phyloP scores from a whole-genome alignment of 75 land plant species.

The Ceratopteris richardii region DNA sequence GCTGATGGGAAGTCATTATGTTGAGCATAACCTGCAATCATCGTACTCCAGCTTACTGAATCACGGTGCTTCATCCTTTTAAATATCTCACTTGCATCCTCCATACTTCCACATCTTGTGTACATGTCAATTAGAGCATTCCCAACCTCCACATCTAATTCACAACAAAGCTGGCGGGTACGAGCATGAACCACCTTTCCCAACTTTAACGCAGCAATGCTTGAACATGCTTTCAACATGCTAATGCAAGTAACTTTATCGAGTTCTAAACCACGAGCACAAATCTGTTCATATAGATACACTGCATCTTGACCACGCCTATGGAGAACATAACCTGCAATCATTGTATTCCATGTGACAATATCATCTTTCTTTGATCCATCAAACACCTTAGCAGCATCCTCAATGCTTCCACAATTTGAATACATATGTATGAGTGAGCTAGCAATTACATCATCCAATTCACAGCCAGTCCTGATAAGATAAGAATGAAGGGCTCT shows the following conservation, averaged over 20 bases:
- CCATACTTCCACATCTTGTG: constrained; percentile 10
- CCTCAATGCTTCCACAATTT: constrained; percentile 12
- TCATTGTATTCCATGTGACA: constrained; percentile 11
- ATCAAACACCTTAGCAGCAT: constrained; percentile 10
- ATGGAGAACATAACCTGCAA: constrained; percentile 14
- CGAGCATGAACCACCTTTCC: constrained; percentile 12
- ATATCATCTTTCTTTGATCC: constrained; percentile 1
- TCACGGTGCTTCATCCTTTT: constrained; percentile 6
- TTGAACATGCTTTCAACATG: constrained; percentile 1
- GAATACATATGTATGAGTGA: constrained; percentile 13
- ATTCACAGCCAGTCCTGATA: not conserved
- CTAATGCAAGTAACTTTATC: constrained; percentile 18
- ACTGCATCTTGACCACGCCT: constrained; percentile 6
- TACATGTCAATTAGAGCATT: constrained; percentile 19
- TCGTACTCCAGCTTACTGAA: constrained; percentile 16
- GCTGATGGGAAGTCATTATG: constrained; percentile 12
- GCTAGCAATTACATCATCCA: constrained; percentile 1
- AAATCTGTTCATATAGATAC: constrained; percentile 5
- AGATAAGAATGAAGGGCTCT: not conserved
- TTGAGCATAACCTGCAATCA: constrained; percentile 17
- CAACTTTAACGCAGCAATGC: not conserved
- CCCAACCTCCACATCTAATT: constrained; percentile 1
- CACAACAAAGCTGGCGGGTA: constrained; percentile 3
- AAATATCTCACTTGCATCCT: constrained; percentile 12
- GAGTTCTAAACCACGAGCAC: constrained; percentile 5